Evolutionary conservation across 805 yeast genomes (phyloP).

Genomic region (Sugiyamaella boreocaroliniensis): DNA sequence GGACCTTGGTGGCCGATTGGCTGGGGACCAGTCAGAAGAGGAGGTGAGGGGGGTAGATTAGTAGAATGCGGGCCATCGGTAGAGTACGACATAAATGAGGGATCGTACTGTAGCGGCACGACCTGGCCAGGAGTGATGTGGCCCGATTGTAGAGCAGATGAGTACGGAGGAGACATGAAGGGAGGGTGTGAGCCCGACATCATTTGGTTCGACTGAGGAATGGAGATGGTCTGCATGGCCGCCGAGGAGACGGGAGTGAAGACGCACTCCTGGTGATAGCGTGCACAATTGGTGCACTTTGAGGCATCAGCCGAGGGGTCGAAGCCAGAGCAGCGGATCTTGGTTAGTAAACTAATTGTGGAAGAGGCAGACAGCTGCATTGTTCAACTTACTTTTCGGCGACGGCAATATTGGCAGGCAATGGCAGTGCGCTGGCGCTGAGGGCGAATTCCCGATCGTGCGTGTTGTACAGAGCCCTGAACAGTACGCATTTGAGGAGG

Average conservation of each 20-base stretch:
- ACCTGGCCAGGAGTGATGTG: background rate
- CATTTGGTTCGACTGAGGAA: slow-evolving; percentile 6
- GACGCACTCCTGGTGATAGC: slow-evolving; percentile 28
- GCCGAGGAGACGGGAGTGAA: slow-evolving; percentile 28
- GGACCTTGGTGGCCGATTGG: background rate
- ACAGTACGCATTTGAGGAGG: background rate
- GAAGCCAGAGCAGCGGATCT: slow-evolving; percentile 30
- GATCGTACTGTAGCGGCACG: background rate
- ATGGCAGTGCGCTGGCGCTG: slow-evolving; percentile 27
- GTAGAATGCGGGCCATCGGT: background rate
- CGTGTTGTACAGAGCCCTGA: background rate
- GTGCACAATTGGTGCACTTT: slow-evolving; percentile 27
- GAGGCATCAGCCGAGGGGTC: slow-evolving; percentile 24
- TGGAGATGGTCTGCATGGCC: slow-evolving; percentile 16
- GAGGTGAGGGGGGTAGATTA: background rate
- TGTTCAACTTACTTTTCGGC: slow-evolving; percentile 24
- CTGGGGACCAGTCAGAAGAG: background rate
- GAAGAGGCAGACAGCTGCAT: too few species aligned
- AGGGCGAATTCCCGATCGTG: background rate
- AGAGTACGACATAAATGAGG: background rate
- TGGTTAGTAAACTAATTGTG: background rate
- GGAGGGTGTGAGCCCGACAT: background rate
- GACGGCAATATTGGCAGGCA: slow-evolving; percentile 29
- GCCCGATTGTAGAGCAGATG: background rate
- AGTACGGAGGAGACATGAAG: background rate